Evolutionary conservation across 1,284 basidiomycete genomes (phyloP), one percentile per base, ranked within the genome.

Genomic region (Phellinidium pouzarii): DNA sequence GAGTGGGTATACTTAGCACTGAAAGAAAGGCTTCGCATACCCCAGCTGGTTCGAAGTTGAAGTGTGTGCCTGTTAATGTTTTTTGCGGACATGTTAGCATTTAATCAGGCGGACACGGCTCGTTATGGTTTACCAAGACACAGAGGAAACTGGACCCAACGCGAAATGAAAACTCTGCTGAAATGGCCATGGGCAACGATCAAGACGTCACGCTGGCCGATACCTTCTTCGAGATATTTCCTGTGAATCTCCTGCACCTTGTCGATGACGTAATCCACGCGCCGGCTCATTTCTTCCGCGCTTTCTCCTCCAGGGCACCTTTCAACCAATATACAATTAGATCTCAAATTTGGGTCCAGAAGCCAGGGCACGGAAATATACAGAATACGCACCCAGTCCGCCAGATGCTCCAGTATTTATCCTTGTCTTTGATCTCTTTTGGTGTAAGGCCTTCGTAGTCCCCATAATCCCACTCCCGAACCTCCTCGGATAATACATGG

Each of bases 261-360:
- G 41, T 69, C 71, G 52, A 95, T 88, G 45, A 93, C 77, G 26
- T 61, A 63, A 64, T 96, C 94, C 9, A 92, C 86, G 23, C 93
- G 81, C 45, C 68, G 68, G 50, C 79, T 70, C 87, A 96, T 92
- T 48, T 93, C 78, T 61, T 82, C 74, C 1, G 80, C 82, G 43
- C 81, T 85, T 70, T 96, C 93, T 25, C 93, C 93, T 14, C 83
- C 87, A 9, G 91, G 91, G 61, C 91, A 94, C 1, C 91, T 87
- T 29, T 38, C 12, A 23, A 20, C 26, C 20, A 12, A 27, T 6
- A 31, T 40, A n/a, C 12, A 17, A 25, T 12, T 29, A 29, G 17
- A 36, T 57, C 19, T 23, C 34, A 23, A n/a, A 12, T 51, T 44
- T 2, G 20, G 20, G 20, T 14, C 25, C 29, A 38, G 20, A 34